phyloP scores from a whole-genome alignment of 1,139 yeast genomes.

The Hansenula sp. region DNA sequence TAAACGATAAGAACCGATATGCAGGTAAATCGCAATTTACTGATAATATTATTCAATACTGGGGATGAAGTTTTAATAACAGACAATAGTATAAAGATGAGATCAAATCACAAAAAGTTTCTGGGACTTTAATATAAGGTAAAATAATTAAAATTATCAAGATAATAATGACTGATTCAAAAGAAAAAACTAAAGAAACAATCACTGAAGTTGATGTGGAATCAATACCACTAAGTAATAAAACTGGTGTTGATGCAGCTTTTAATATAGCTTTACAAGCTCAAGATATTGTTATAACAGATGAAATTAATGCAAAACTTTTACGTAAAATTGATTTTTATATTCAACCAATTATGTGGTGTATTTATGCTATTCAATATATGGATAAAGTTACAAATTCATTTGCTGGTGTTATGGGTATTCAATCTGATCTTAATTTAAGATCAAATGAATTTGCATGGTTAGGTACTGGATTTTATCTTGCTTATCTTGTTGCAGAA shows the following conservation, averaged over 20 bases:
- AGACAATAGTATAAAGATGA: too few species aligned
- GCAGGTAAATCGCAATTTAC: too few species aligned
- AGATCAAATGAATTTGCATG: slow-evolving; percentile 31
- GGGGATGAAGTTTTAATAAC: too few species aligned
- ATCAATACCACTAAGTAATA: not conserved
- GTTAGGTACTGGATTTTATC: slow-evolving; percentile 47
- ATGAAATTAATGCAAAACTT: slow-evolving; percentile 12
- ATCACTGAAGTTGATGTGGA: not conserved
- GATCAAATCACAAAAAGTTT: not conserved
- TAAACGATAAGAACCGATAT: too few species aligned
- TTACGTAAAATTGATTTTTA: slow-evolving; percentile 15
- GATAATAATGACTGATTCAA: not conserved
- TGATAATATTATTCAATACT: too few species aligned
- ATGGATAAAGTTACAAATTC: slow-evolving; percentile 13
- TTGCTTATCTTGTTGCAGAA: slow-evolving; percentile 43
- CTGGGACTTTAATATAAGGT: too few species aligned
- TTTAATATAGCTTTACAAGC: slow-evolving; percentile 11
- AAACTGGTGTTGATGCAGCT: not conserved
- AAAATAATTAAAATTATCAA: too few species aligned
- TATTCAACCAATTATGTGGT: slow-evolving; percentile 16
- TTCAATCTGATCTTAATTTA: slow-evolving; percentile 26
- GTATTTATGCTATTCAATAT: slow-evolving; percentile 12
- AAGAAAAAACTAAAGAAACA: not conserved
- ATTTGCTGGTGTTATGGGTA: slow-evolving; percentile 35
- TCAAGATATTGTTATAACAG: slow-evolving; percentile 4